Base-by-base conservation (phyloP, 305 asterid species). In the Ilex paraguariensis region DNA sequence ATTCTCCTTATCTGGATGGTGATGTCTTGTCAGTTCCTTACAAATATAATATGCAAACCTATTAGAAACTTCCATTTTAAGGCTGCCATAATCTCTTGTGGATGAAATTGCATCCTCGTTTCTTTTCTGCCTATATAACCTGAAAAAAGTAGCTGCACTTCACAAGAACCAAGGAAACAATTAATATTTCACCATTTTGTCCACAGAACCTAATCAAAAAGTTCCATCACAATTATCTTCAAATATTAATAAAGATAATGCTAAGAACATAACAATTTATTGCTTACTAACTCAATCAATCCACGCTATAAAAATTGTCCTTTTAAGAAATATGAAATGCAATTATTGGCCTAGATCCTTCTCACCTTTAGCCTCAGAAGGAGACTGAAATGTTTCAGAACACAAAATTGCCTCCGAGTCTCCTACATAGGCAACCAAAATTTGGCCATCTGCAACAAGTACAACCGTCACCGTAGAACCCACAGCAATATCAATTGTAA, bases 401-500 rank as follows among this genome's bases (percentile, higher is more conserved):
- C 99, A 93, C 74, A 93, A 59, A 74, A 93, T 82, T 56, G 97
- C 97, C 85, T 93, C 90, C 31, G 97, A 93, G 75, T 93, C 98
- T 57, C 98, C 98, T 61, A 90, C 55, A 74, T 93, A 86, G 54
- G 97, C 98, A 74, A 90, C 98, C 63, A 93, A 79, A 80, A 93
- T 84, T 68, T 87, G 94, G 76, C 71, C 66, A 64, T 86, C 94
- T 62, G 95, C 97, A 44, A 71, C 70, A 62, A 93, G 95, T 62
- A 86, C 82, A 67, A 90, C 82, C 51, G 95, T 73, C 50, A 97
- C 97, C 39, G 99, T 93, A 65, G 96, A 82, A 72, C 99, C 99
- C 71, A 95, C 83, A 68, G 84, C 79, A 60, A 90, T 66, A 59
- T 89, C 97, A 79, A 84, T 92, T 56, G 75, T 73, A 68, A 88